These are phyloP conservation scores for Citrus mangshanensis DNA, from an alignment of 345 rosid genomes.

Conservation along the genomic window DNA sequence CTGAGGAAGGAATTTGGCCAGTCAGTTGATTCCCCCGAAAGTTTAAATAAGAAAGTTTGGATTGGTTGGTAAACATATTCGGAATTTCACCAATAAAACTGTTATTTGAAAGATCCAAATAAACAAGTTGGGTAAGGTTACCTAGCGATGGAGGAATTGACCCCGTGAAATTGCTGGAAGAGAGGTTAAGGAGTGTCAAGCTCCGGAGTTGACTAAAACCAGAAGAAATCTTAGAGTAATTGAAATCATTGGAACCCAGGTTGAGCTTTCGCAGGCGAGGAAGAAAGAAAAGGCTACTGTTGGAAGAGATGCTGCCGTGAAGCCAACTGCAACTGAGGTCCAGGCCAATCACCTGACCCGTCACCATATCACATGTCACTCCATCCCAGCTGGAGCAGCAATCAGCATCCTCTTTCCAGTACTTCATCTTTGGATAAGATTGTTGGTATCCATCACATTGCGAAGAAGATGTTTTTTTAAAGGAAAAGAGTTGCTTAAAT, in stretches of 20 bases:
- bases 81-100: slow-evolving; percentile 7
- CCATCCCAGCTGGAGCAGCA: background rate
- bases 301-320: no score
- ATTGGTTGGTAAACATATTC: background rate
- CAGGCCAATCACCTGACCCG: no score
- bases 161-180: background rate
- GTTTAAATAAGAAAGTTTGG: background rate
- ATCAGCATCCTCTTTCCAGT: background rate
- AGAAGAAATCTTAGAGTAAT: no score
- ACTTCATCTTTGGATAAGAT: background rate
- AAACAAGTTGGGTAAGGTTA: background rate
- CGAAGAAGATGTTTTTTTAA: background rate
- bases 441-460: background rate
- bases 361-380: background rate
- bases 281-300: no score
- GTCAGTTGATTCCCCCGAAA: background rate
- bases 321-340: no score
- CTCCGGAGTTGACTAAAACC: no score
- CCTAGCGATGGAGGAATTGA: no score
- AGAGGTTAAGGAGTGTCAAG: background rate
- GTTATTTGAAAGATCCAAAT: background rate
- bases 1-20: slow-evolving; percentile 7
- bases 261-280: no score
- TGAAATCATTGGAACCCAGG: background rate
- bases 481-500: background rate